Evolutionary conservation across 495 filamentous ascomycete species (phyloP), one percentile per base, ranked within the genome.

Genomic region (Podospora australis): DNA sequence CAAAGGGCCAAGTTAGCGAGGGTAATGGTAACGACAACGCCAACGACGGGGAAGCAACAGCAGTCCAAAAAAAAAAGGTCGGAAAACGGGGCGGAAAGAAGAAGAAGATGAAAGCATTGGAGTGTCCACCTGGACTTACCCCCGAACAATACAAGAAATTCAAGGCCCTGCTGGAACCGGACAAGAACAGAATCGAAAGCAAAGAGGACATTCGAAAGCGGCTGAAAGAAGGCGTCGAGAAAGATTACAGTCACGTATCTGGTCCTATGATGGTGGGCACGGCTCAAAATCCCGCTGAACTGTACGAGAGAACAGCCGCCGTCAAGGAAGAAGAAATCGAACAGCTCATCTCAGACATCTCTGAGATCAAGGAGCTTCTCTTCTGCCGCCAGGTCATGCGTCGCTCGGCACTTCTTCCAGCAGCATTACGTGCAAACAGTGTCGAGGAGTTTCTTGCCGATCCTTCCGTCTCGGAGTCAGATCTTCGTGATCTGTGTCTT

Each of bases 381-480:
- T 73, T 78, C 45, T 76, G 75, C 43, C 68, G 75, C 20, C 65
- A 76, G 6, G 56, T 78, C 11, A 57, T 77, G 14, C 64, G 68
- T 0, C 70, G 75, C n/a, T 71, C 74, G 9, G 58, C 68, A 8
- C 57, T 77, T 10, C 55, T 79, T 7, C 71, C 68, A 3, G 66
- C 65, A 8, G 73, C 73, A 8, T 50, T 78, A 1, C 49, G 58
- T 13, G 65, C 70, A 13, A 50, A 55, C 10, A 75, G 65, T 29
- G 64, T 78, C 9, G 65, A 75, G 6, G 70, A 73, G 11, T 78
- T 78, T 44, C 58, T 78, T 9, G 58, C 58, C 6, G 65, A 75
- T 34, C 42, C 60, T 17, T 58, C 69, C 13, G 63, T 77, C 17
- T 60, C 67, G 2, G 63, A 64, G 22, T 57, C 70, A 1, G 72